Evolutionary conservation across 768 basidiomycete species (phyloP).

Genomic region (Rhodocollybia butyracea): DNA sequence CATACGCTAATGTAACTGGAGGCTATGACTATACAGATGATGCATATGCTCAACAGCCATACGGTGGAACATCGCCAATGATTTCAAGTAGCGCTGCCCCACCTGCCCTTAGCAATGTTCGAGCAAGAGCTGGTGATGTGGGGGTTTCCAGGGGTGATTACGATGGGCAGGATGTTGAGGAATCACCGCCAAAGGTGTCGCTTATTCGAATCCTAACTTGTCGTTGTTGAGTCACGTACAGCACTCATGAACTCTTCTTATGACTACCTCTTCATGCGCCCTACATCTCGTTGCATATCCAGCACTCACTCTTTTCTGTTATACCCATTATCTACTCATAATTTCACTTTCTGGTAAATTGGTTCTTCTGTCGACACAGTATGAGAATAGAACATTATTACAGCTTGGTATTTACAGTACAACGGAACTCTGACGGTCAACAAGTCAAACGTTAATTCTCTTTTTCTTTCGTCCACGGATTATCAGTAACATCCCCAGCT

Average conservation of each 20-base stretch:
- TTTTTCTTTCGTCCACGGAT: neutral
- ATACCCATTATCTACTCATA: constrained; percentile 30
- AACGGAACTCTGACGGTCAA: neutral
- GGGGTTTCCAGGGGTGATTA: constrained; percentile 62
- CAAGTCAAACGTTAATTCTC: neutral
- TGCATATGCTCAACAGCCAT: constrained; percentile 52
- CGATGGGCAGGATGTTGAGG: constrained; percentile 57
- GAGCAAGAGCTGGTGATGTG: constrained; percentile 66
- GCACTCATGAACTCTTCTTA: constrained; percentile 20
- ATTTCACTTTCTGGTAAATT: constrained; percentile 14
- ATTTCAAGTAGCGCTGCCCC: constrained; percentile 66
- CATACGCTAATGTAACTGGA: constrained; percentile 63
- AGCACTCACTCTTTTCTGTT: constrained; percentile 26
- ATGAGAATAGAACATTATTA: constrained; percentile 2
- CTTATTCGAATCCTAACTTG: constrained; percentile 74
- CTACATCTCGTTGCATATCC: constrained; percentile 18
- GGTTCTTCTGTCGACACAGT: constrained; percentile 2
- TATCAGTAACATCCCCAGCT: neutral
- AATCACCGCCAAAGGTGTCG: constrained; percentile 47
- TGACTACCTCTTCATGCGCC: constrained; percentile 22
- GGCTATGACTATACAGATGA: constrained; percentile 69
- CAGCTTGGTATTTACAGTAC: constrained; percentile 4
- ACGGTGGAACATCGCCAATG: constrained; percentile 84
- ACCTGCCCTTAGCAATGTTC: constrained; percentile 69
- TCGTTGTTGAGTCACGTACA: constrained; percentile 58